Base-by-base conservation (phyloP, 1,139 yeast species). In the Protomyces pachydermus region DNA sequence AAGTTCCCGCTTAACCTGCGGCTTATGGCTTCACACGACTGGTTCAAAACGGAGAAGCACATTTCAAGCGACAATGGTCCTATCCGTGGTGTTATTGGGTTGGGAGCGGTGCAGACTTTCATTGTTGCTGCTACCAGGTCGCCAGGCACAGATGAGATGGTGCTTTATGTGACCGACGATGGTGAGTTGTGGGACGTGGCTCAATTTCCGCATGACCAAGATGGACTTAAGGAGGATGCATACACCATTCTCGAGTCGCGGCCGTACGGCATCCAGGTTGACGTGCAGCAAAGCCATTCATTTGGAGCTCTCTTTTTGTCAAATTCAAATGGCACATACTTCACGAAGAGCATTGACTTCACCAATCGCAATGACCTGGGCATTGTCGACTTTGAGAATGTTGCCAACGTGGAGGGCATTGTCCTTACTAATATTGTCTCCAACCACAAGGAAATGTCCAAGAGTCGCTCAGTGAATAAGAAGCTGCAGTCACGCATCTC, bases 371-470 rank as follows among this genome's bases (percentile, higher is more conserved):
- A 78, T 25, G 65, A 69, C 3, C 52, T 74, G n/a, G 82, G 82
- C 2, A 69, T 75, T 65, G 74, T 76, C 2, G 78, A 80, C 23
- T 71, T 85, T 25, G 80, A 79, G 52, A 83, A 83, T 68, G 79
- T 85, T 9, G 81, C 84, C 68, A 80, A 80, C n/a, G 78, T 87
- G 51, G 91, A 87, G 67, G 95, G 95, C 14, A 83, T 84, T 20
- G 82, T 90, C 86, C 72, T 87, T 55, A 83, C 85, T n/a, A 82
- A 82, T 68, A 70, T 79, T 20, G 71, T 75, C 20, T 66, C 67
- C 25, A 68, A 70, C 61, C 66, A 65, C 56, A 67, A 69, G 42
- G 75, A 74, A 10, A 54, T 66, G 16, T 35, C 52, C 28, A 51
- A 52, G 20, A 38, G 46, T 16, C 55, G 57, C 32, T 34, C 50